phyloP scores from a whole-genome alignment of 176 grass and related monocot species.

The Saccharum officinarum region DNA sequence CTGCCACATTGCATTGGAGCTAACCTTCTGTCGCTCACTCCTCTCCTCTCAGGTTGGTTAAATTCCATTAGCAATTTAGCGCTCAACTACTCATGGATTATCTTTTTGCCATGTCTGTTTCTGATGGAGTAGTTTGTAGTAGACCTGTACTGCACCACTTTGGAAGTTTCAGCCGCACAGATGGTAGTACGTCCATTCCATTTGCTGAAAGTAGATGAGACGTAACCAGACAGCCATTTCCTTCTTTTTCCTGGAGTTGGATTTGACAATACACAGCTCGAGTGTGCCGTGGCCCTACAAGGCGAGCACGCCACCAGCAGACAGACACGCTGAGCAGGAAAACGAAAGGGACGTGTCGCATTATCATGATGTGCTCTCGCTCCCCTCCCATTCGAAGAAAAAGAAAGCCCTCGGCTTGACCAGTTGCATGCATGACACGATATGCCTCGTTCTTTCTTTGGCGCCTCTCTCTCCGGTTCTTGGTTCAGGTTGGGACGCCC shows the following conservation, averaged over 20 bases:
- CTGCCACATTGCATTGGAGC: too few species aligned
- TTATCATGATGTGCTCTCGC: conserved; percentile 20
- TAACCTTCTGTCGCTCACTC: not conserved
- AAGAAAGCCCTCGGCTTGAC: conserved; percentile 17
- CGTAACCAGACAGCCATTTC: not conserved
- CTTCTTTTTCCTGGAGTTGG: conserved; percentile 10
- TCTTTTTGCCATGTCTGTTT: not conserved
- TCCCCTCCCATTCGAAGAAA: conserved; percentile 15
- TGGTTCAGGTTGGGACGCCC: conserved; percentile 31
- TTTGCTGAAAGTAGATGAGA: not conserved
- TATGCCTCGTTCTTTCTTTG: not conserved
- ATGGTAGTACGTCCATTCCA: not conserved
- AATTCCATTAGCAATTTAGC: not conserved
- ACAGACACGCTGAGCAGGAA: conserved; percentile 31
- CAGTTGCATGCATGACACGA: not conserved
- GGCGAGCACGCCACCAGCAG: conserved; percentile 44
- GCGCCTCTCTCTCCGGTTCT: too few species aligned
- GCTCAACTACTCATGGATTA: too few species aligned
- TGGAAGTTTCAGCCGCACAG: not conserved
- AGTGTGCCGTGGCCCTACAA: not conserved
- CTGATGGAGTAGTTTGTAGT: not conserved
- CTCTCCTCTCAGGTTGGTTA: not conserved
- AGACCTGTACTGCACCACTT: not conserved
- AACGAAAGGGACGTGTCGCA: not conserved
- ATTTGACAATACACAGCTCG: conserved; percentile 40